Conservation (phyloP, 352 stramenopile species). For the Globisporangium alternatum region DNA sequence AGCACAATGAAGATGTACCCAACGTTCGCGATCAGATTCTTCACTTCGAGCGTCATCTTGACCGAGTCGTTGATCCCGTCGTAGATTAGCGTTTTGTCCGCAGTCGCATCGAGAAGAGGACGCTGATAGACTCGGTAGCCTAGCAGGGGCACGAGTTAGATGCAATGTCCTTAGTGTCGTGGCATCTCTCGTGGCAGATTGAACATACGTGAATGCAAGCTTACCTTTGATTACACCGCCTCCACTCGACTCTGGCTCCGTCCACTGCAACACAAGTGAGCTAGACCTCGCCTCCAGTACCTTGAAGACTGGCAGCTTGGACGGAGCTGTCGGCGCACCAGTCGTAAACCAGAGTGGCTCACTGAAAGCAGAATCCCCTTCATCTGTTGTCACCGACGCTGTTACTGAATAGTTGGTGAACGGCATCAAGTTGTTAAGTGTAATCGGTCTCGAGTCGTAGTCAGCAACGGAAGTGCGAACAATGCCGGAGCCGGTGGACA, state of each 20-base stretch:
- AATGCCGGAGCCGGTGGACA: not conserved
- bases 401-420: conserved; percentile 31
- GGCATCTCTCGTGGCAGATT: not conserved
- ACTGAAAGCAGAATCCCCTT: conserved; percentile 19
- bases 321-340: conserved; percentile 17
- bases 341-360: conserved; percentile 24
- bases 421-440: conserved; percentile 22
- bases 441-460: conserved; percentile 7
- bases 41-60: conserved; percentile 17
- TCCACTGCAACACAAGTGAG: conserved; percentile 30
- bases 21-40: conserved; percentile 22
- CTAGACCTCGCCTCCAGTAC: conserved; percentile 24
- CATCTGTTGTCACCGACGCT: conserved; percentile 15
- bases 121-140: conserved; percentile 29
- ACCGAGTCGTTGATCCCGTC: conserved; percentile 19
- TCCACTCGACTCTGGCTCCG: conserved; percentile 32
- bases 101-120: not conserved
- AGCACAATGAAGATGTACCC: conserved; percentile 38
- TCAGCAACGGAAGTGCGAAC: conserved; percentile 10
- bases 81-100: conserved; percentile 19
- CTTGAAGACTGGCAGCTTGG: conserved; percentile 13
- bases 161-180: not conserved
- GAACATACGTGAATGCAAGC: not conserved
- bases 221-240: conserved; percentile 37
- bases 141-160: conserved; percentile 8